Evolutionary conservation across 495 filamentous ascomycete genomes (phyloP), one percentile per base, ranked within the genome.

Genomic region (Talaromyces adpressus): DNA sequence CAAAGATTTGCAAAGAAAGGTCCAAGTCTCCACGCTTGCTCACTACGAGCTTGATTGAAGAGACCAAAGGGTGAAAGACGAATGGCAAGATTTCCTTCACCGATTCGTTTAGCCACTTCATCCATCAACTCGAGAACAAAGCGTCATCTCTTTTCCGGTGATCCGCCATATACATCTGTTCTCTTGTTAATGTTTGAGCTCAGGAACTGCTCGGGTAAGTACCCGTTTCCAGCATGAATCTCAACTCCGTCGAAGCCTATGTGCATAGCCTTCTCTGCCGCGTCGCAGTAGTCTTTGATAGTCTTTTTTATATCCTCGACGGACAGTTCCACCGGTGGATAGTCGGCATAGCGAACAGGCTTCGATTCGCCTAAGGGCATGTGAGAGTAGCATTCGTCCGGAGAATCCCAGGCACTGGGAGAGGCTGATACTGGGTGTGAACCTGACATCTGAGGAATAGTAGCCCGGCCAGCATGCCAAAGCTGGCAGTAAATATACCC

Each of bases 151-250:
- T 89, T 89, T 77, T 90, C 88, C n/a, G 91, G 72, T 65, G 81
- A 87, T 20, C 89, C 89, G 25, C 89, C 89, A 69, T 84, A 92
- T 23, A 64, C 57, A 68, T 92, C 89, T 3, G 79, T 85, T 4
- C 89, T 82, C 68, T 78, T 69, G 73, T 92, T 92, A 64, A 67
- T 74, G 12, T 68, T 75, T 65, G 87, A 84, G 68, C 89, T 87
- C 1, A 74, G 75, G 71, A 92, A 92, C 72, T 92, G 89, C 68
- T 92, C 87, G 52, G 90, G 75, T 49, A 92, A 72, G 68, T 91
- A 91, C 5, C 89, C 89, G 64, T 92, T 91, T 3, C 87, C 87
- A 29, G 76, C 85, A 69, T 91, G 89, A 62, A 91, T 76, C 75
- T 92, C 89, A 6, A 92, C 87, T 27, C 27, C 27, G 27, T 27